phyloP scores from a whole-genome alignment of 768 basidiomycete species.

The Agaricus blazei region DNA sequence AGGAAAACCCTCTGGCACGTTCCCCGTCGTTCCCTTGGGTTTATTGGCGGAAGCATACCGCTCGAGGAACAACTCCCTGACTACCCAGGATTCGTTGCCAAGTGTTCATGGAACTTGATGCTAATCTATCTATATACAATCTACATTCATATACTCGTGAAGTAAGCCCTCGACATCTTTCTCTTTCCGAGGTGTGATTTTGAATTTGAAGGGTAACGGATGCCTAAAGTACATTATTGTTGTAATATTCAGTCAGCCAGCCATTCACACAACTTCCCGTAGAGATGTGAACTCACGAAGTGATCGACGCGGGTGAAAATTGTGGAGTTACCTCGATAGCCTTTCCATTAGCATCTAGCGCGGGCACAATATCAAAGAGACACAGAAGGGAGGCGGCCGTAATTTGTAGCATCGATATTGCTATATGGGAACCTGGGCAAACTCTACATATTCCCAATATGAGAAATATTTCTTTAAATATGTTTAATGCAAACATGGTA shows the following conservation, averaged over 20 bases:
- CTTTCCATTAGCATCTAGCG: background rate
- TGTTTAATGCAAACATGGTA: background rate
- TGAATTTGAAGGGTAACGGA: background rate
- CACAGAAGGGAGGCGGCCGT: background rate
- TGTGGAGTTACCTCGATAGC: background rate
- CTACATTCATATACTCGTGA: background rate
- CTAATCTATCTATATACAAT: background rate
- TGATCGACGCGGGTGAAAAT: background rate
- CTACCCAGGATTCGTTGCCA: too few species aligned
- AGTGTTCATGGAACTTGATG: too few species aligned
- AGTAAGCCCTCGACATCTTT: background rate
- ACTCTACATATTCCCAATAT: background rate
- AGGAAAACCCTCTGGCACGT: too few species aligned
- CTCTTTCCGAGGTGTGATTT: background rate
- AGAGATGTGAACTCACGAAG: background rate
- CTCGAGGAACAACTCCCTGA: too few species aligned
- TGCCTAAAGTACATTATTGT: too few species aligned
- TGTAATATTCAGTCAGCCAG: background rate
- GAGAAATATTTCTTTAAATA: too few species aligned
- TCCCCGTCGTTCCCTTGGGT: too few species aligned
- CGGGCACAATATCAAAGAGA: background rate
- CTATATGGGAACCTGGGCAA: background rate
- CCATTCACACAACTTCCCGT: background rate
- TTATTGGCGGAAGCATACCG: too few species aligned
- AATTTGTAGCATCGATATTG: background rate